Base-by-base conservation (phyloP, 139 green algal species). In the Chlorella sorokiniana region DNA sequence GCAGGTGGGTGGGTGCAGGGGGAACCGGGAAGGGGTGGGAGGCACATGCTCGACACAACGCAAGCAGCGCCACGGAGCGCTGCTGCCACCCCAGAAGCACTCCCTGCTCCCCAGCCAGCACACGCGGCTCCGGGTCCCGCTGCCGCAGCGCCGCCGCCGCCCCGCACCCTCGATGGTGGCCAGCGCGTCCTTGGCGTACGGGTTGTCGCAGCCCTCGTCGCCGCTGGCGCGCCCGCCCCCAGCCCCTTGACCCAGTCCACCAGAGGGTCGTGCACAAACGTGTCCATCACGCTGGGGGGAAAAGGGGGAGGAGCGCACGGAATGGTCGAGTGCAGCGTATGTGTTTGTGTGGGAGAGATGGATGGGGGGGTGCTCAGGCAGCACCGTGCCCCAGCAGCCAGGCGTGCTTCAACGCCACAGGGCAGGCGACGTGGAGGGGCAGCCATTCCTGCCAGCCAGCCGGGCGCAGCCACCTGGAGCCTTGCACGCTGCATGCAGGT, bases 211-310 rank as follows among this genome's bases (percentile, higher is more conserved):
- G 40, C 74, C 83, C 45, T 68, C 45, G 70, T 76, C 56, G 37
- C 42, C 51, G 44, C 73, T 69, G 3, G 41, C 41, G 31, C 76
- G 69, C 40, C 44, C 69, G 29, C 22, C 41, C 45, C 7, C 69
- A 27, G 59, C 42, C 7, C 31, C 69, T 69, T 33, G 75, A n/a
- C 86, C 96, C 96, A 99, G 81, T 99, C 96, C 73, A 98, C 93
- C 72, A 99, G 88, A 3, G 96, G 96, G 88, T 99, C 96, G 78
- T 98, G 94, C 64, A 99, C 91, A 78, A 99, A 99, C 8, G 96
- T 98, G 84, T 99, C 95, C 64, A 97, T 89, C 27, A 97, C 91
- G 64, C 86, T 96, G 88, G 35, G 6, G 29, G 35, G 3, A 97
- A 91, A n/a, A 98, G 88, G 41, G n/a, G n/a, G 11, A 38, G n/a